Conservation (phyloP, 2,329 filamentous ascomycete species). For the Fusarium tupiense region DNA sequence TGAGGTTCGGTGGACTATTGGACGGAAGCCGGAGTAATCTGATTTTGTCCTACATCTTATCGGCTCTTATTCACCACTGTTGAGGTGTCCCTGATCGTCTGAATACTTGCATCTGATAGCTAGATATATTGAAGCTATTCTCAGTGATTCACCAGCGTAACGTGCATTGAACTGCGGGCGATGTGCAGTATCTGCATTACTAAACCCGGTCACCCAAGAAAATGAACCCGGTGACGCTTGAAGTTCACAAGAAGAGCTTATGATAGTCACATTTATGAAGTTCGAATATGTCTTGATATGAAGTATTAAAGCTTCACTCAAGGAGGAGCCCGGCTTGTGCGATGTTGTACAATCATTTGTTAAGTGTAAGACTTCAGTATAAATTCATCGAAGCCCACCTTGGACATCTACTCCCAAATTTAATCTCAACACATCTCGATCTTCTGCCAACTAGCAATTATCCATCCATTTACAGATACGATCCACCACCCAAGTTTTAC, state of each 20-base stretch:
- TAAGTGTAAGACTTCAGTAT: not conserved
- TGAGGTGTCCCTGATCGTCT: too few species aligned
- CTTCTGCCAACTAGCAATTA: not conserved
- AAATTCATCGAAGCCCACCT: not conserved
- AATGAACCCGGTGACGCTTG: not conserved
- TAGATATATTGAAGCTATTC: too few species aligned
- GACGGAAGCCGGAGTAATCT: not conserved
- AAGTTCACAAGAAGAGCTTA: too few species aligned
- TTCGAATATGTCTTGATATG: fast-evolving
- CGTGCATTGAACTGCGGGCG: fast-evolving
- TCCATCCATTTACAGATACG: not conserved
- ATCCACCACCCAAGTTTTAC: too few species aligned
- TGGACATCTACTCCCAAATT: too few species aligned
- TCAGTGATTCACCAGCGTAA: not conserved
- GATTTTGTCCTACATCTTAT: not conserved
- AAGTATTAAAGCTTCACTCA: fast-evolving
- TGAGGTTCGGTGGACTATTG: slow-evolving; percentile 9
- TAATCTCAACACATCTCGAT: too few species aligned
- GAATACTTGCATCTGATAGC: not conserved
- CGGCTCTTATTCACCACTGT: not conserved
- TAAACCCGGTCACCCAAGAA: not conserved
- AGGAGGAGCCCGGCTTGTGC: fast-evolving
- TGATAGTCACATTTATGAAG: fast-evolving
- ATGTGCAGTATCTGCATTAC: not conserved
- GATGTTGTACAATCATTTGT: not conserved